Evolutionary conservation across 441 rosid species (phyloP).

Genomic region (Raphanus hybrid): DNA sequence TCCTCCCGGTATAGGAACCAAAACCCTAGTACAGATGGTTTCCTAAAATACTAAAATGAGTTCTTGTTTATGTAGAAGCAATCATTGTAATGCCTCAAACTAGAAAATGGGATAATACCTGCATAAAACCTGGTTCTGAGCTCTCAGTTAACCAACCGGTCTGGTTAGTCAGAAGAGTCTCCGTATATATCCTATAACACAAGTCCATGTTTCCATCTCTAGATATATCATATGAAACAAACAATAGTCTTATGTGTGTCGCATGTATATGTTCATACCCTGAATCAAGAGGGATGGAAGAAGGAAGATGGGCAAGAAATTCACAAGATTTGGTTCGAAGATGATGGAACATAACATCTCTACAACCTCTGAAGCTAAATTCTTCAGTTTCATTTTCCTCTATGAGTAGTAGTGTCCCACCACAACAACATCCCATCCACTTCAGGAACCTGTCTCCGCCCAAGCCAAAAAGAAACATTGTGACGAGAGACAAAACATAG

Average conservation of each 20-base stretch:
- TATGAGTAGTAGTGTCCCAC: constrained; percentile 52
- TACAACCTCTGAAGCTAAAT: constrained; percentile 64
- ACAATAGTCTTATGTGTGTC: neutral
- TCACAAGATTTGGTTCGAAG: constrained; percentile 70
- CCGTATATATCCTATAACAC: constrained; percentile 59
- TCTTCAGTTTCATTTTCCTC: constrained; percentile 52
- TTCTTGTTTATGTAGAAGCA: constrained; percentile 5
- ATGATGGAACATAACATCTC: constrained; percentile 75
- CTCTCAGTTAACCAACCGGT: constrained; percentile 69
- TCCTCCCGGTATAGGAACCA: constrained; percentile 81
- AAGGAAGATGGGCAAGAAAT: constrained; percentile 68
- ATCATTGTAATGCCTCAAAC: constrained; percentile 1
- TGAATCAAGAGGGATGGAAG: constrained; percentile 67
- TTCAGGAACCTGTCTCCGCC: constrained; percentile 59
- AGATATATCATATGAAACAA: neutral
- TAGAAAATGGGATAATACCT: constrained; percentile 35
- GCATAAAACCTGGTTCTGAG: constrained; percentile 52
- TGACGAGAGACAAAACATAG: neutral
- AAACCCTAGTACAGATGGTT: constrained; percentile 69
- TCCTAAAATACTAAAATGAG: constrained; percentile 45
- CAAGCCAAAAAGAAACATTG: neutral
- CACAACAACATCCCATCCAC: constrained; percentile 90
- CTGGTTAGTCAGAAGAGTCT: constrained; percentile 68
- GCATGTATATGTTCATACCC: constrained; percentile 48
- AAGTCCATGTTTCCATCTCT: constrained; percentile 12